A percentile compares a stretch with the other conserved stretches of the same genome.
phyloP scores from a whole-genome alignment of 306 rosid genomes.

The Crataegus laevigata region DNA sequence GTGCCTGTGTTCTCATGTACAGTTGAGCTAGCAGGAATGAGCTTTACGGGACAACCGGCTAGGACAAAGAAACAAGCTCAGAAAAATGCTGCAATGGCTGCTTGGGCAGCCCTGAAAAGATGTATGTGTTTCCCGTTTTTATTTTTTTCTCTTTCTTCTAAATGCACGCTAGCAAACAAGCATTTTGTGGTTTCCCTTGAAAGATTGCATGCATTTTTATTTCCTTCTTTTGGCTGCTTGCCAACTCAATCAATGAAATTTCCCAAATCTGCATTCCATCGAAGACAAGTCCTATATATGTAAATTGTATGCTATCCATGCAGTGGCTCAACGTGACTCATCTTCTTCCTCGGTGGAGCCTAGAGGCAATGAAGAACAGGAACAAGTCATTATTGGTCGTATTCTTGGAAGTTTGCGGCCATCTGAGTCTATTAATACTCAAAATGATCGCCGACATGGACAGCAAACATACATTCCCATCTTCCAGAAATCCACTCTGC shows the following conservation, averaged over 20 bases:
- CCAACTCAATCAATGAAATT: not conserved
- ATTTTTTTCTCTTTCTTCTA: not conserved
- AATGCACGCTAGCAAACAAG: not conserved
- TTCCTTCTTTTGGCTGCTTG: not conserved
- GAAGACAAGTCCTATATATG: conserved; percentile 2
- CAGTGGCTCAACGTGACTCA: conserved; percentile 51
- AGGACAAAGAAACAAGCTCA: conserved; percentile 87
- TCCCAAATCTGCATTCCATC: not conserved
- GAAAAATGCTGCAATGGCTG: conserved; percentile 74
- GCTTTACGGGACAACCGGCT: conserved; percentile 54
- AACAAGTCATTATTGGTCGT: conserved; percentile 56
- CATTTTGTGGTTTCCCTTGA: conserved; percentile 7
- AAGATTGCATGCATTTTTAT: conserved; percentile 6
- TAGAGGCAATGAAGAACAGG: conserved; percentile 57
- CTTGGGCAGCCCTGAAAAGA: conserved; percentile 73
- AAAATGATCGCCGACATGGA: conserved; percentile 26
- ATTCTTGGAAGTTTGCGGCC: conserved; percentile 45
- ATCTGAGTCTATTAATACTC: conserved; percentile 20
- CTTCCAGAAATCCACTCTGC: conserved; percentile 26
- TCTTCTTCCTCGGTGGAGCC: conserved; percentile 34
- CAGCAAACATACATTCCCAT: conserved; percentile 24
- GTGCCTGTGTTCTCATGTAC: conserved; percentile 59
- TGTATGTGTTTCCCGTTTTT: conserved; percentile 27
- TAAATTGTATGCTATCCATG: conserved; percentile 22
- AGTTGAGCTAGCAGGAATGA: conserved; percentile 73